These are phyloP conservation scores for Telopea speciosissima DNA, from an alignment of 177 flowering plant species.

Conservation along the genomic window DNA sequence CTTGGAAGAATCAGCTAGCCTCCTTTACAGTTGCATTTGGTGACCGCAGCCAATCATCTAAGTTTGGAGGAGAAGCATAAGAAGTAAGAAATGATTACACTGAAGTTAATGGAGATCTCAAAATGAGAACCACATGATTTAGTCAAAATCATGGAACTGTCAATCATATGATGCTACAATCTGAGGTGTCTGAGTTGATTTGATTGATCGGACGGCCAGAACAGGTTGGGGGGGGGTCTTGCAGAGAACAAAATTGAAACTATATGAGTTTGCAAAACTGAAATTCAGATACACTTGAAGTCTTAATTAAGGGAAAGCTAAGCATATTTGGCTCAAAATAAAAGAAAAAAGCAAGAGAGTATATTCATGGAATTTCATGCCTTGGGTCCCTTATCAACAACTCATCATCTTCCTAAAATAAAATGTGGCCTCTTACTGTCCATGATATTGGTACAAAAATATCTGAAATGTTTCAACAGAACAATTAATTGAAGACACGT, in stretches of 20 bases:
- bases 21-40: no score
- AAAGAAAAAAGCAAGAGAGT: constrained; percentile 1
- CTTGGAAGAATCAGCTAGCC: no score
- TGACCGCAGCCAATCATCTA: no score
- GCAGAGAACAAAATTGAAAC: no score
- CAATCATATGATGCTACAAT: neutral
- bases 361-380: constrained; percentile 15
- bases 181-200: neutral
- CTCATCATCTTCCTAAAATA: constrained; percentile 2
- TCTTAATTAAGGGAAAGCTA: neutral
- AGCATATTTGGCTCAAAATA: no score
- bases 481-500: neutral
- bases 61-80: no score
- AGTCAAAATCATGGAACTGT: neutral
- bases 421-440: constrained; percentile 8
- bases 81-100: no score
- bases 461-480: constrained; percentile 8
- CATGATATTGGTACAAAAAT: constrained; percentile 12
- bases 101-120: no score
- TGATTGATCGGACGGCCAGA: neutral
- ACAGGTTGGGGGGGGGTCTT: neutral
- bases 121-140: neutral
- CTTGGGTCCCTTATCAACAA: constrained; percentile 14
- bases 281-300: no score
- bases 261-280: no score